A percentile compares a stretch with the other conserved stretches of the same genome.
Conservation (phyloP, 1,139 yeast species). For the Suhomyces bokatorum region DNA sequence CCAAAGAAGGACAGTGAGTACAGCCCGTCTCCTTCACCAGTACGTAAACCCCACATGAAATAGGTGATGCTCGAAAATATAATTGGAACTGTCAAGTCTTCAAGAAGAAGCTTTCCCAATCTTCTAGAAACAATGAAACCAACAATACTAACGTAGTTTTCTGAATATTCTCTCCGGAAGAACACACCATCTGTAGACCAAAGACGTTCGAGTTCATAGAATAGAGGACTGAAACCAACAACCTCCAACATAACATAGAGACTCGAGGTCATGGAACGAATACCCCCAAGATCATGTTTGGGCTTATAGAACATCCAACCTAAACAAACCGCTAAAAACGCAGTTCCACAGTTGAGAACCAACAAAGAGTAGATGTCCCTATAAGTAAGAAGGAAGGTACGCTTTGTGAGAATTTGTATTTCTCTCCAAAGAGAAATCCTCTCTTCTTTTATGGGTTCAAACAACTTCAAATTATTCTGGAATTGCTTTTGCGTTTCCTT, state of each 20-base stretch:
- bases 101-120: constrained; percentile 63
- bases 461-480: constrained; percentile 25
- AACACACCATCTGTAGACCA: constrained; percentile 67
- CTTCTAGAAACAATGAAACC: constrained; percentile 72
- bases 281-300: constrained; percentile 60
- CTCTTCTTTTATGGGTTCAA: constrained; percentile 29
- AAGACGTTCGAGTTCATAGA: constrained; percentile 73
- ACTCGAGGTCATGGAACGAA: constrained; percentile 62
- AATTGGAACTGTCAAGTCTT: constrained; percentile 66
- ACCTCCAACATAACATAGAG: constrained; percentile 66
- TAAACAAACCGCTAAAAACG: constrained; percentile 56
- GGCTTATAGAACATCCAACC: constrained; percentile 83
- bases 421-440: constrained; percentile 42
- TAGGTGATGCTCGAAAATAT: constrained; percentile 62
- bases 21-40: constrained; percentile 20
- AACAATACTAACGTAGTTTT: constrained; percentile 62
- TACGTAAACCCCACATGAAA: constrained; percentile 75
- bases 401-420: constrained; percentile 52
- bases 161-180: constrained; percentile 73
- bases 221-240: constrained; percentile 66
- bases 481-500: constrained; percentile 21
- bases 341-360: constrained; percentile 57
- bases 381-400: constrained; percentile 55
- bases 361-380: constrained; percentile 61
- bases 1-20: constrained; percentile 49